Base-by-base conservation (phyloP, 2,329 filamentous ascomycete genomes). In the Colletotrichum chlorophyti region DNA sequence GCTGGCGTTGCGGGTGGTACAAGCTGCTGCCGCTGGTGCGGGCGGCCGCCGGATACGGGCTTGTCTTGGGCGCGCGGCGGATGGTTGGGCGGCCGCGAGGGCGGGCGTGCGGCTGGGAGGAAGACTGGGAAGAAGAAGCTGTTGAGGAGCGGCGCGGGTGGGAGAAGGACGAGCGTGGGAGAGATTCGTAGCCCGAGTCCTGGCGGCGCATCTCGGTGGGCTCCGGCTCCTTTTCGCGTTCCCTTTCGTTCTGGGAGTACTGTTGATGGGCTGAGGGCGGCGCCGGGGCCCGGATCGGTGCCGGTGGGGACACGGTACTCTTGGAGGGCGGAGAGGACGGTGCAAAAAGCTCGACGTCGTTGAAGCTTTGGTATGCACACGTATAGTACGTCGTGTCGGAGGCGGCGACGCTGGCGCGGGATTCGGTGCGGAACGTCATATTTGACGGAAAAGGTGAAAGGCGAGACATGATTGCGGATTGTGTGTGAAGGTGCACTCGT, bases 141-240 rank as follows among this genome's bases (percentile, higher is more conserved):
- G 66, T 70, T 17, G 79, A 78, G 5, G 70, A 66, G 15, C 69
- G 71, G 2, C 76, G 71, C 6, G 69, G 69, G 17, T 66, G 63
- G 3, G 68, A 63, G 54, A 68, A 68, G 3, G 79, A 80, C 14
- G 69, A 69, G 8, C 71, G 72, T 2, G 78, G 69, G 41, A 78
- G 75, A 3, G 83, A 85, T 65, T 82, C 83, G 64, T 86, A 86
- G 29, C 83, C 83, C 0, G 83, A 86, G 66, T 86, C 83, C 59
- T 84, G 82, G 12, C 83, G 77, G 46, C 77, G 76, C 74, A 85
- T 84, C 53, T 73, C 74, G 43, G 67, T 64, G 0, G 74, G 68
- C 11, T 68, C 66, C 1, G 73, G 74, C 11, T 58, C 58, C 19
- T 27, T 27, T 27, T 60, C 45, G n/a, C n/a, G n/a, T n/a, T n/a